A percentile compares a stretch with the other conserved stretches of the same genome.
These are phyloP conservation scores for Garcia nutans DNA, from an alignment of 345 rosid species.

Conservation along the genomic window DNA sequence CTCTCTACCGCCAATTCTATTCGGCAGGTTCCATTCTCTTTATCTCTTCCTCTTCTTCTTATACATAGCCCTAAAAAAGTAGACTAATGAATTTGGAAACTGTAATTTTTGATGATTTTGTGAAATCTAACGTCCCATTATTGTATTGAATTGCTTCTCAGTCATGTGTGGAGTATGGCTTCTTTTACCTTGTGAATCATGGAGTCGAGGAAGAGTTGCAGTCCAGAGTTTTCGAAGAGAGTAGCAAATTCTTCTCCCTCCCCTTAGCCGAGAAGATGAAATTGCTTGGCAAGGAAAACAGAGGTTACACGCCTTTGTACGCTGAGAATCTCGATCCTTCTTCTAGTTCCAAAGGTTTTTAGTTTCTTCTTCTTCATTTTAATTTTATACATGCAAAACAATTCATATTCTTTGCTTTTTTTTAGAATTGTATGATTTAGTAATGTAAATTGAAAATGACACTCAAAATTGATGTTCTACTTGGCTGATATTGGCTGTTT, in stretches of 20 bases:
- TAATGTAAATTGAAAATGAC: background rate
- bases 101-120: background rate
- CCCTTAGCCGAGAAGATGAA: slow-evolving; percentile 58
- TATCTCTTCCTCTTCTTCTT: background rate
- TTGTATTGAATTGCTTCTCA: slow-evolving; percentile 21
- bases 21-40: slow-evolving; percentile 23
- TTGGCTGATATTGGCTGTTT: background rate
- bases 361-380: background rate
- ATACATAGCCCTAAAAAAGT: no score
- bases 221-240: slow-evolving; percentile 44
- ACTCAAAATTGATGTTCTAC: slow-evolving; percentile 3
- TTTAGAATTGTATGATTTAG: background rate
- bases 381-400: no score
- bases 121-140: background rate
- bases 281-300: slow-evolving; percentile 37
- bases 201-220: slow-evolving; percentile 63
- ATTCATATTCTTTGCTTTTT: background rate
- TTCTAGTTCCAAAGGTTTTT: slow-evolving; percentile 41
- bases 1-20: slow-evolving; percentile 20
- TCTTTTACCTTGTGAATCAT: slow-evolving; percentile 85
- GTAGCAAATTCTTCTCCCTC: slow-evolving; percentile 65
- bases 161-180: slow-evolving; percentile 79
- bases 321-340: slow-evolving; percentile 49
- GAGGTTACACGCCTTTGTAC: slow-evolving; percentile 66
- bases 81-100: no score